Evolutionary conservation across 495 filamentous ascomycete species (phyloP), one percentile per base, ranked within the genome.

Genomic region (Hyaloscypha hepaticicola): DNA sequence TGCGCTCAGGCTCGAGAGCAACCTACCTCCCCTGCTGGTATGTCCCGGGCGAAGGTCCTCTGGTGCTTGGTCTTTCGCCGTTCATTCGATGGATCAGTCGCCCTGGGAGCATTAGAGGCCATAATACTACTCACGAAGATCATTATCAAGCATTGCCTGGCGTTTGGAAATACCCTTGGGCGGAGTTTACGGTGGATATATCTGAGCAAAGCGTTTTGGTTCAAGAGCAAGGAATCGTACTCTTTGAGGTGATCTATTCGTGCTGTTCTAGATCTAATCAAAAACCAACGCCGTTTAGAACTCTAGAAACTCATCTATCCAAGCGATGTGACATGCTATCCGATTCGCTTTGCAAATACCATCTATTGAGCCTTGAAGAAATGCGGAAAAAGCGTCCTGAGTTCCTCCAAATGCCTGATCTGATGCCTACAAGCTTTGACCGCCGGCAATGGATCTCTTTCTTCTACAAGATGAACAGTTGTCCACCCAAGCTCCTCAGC

Each of bases 401-500:
- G 75, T 69, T 96, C 89, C 64, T 91, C 83, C 27, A 97, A 77
- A 63, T 83, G 81, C 29, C 80, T 78, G 65, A 97, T 87, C 70
- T 88, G 83, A 71, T 88, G 86, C 65, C 88, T 82, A 45, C 85
- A 86, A 9, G 87, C 88, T 52, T 76, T 83, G 5, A 77, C 78
- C 28, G 71, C 72, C 0, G 92, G 92, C 19, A 78, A 69, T 26
- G 82, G 77, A 45, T 89, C 75, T 1, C 77, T 82, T 11, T 88
- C 83, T 69, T 96, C 93, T 0, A 97, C 83, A n/a, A 96, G 79
- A 73, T 97, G 92, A 29, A 80, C 89, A 0, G 86, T 80, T 1
- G 80, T 88, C 93, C 93, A 97, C 14, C 93, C 93, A 33, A 93
- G 79, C 29, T 83, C 83, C 56, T 88, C 81, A 0, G 90, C 89